A percentile compares a stretch with the other conserved stretches of the same genome.
Conservation (phyloP, 169 alveolate genomes). For the Plasmodium billcollinsi region DNA sequence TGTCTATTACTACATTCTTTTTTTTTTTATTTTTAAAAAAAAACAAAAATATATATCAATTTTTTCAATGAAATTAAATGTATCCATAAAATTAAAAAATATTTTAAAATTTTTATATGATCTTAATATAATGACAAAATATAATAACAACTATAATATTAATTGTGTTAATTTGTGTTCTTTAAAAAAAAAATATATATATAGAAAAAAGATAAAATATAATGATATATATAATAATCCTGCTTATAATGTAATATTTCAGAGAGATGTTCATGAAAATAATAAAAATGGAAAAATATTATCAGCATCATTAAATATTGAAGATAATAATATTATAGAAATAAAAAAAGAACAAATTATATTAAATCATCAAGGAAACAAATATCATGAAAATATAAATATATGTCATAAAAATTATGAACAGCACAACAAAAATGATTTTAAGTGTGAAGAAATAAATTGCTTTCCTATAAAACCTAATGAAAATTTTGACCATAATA, state of each 20-base stretch:
- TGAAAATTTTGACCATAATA: not conserved
- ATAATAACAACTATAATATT: not conserved
- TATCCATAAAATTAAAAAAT: conserved; percentile 34
- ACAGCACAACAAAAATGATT: not conserved
- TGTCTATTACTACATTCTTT: conserved; percentile 58
- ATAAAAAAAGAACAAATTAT: too few species aligned
- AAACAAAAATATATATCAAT: conserved; percentile 24
- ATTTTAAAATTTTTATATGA: conserved; percentile 27
- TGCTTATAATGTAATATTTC: not conserved
- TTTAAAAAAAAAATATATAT: conserved; percentile 1
- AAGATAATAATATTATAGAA: too few species aligned
- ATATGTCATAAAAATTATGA: not conserved
- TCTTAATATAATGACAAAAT: conserved; percentile 23
- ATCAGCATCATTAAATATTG: too few species aligned
- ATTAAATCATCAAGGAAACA: not conserved
- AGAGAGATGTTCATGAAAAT: conserved; percentile 18
- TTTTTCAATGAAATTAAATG: conserved; percentile 40
- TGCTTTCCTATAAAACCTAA: not conserved
- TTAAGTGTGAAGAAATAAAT: too few species aligned
- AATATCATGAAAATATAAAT: not conserved
- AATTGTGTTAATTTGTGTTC: conserved; percentile 21
- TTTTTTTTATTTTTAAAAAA: conserved; percentile 53
- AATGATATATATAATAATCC: too few species aligned
- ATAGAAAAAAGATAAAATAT: not conserved
- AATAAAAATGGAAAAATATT: conserved; percentile 3